Evolutionary conservation across 106 monocot genomes (phyloP), one percentile per base, ranked within the genome.

Genomic region (Dendrobium officinale): DNA sequence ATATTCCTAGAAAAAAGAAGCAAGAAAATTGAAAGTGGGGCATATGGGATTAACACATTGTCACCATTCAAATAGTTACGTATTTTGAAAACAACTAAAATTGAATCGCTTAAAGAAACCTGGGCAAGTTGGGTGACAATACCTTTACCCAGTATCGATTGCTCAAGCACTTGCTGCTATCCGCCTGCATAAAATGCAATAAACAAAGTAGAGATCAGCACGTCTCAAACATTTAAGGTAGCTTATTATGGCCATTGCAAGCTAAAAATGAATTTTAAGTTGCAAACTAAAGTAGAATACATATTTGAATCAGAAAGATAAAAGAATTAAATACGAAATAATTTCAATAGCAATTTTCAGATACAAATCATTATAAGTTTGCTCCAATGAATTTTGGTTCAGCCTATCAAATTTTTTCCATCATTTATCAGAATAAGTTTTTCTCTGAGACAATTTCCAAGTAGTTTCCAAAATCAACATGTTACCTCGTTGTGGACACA

Each of bases 101-200:
- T 19, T 61, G 56, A 61, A 19, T 22, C 61, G 10, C 4, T 61
- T n/a, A 8, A 61, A 70, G 37, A 70, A 68, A 68, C 68, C 27
- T 70, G n/a, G 9, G 15, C n/a, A 70, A 37, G 29, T 70, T 13
- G 20, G 4, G 70, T 29, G 70, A 37, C 29, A 76, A 61, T 82
- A 93, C 96, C 91, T 96, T 96, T 16, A 96, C 88, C 96, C 96
- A 96, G 76, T 96, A 96, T 6, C 92, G 90, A 77, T 96, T 93
- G 64, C 84, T 90, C 90, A 80, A 92, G 55, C 70, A 77, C 86
- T 59, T 90, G 10, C 78, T 82, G 24, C 81, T 92, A 79, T 96
- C 96, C 37, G 89, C 93, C 96, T 96, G 88, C 77, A 90, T 83
- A 42, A 81, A 31, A 77, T 41, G 55, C 17, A 70, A 49, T 42